Evolutionary conservation across 116 monocot species (phyloP).

Genomic region (Dioscorea cayenensis): DNA sequence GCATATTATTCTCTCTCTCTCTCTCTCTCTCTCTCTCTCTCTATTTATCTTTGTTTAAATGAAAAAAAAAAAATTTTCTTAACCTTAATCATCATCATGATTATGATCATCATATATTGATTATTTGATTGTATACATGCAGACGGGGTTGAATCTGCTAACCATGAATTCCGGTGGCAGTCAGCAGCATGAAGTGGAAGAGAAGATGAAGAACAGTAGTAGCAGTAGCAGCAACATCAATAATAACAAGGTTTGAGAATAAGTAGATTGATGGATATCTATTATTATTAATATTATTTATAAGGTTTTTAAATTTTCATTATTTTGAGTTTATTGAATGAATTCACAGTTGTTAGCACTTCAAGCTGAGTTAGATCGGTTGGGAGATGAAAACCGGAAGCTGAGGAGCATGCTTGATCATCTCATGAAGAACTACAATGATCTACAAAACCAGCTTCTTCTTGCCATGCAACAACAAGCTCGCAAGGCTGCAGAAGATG

Average conservation of each 20-base stretch:
- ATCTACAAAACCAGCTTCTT: slow-evolving; percentile 28
- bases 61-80: neutral
- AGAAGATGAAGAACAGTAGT: neutral
- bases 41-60: neutral
- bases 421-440: slow-evolving; percentile 29
- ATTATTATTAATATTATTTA: no score
- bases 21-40: no score
- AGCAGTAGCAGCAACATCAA: neutral
- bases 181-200: no score
- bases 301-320: no score
- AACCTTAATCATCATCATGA: no score
- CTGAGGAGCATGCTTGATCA: slow-evolving; percentile 39
- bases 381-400: slow-evolving; percentile 38
- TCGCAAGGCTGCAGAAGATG: neutral
- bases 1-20: no score
- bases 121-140: neutral
- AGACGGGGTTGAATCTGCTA: neutral
- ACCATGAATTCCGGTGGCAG: neutral
- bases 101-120: neutral
- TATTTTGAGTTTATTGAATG: no score
- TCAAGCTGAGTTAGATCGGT: slow-evolving; percentile 25
- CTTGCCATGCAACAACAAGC: slow-evolving; percentile 20
- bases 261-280: no score
- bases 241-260: neutral
- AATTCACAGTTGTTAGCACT: slow-evolving; percentile 15